Base-by-base conservation (phyloP, 176 grass and related monocot species). In the Oropetium thomaeum region DNA sequence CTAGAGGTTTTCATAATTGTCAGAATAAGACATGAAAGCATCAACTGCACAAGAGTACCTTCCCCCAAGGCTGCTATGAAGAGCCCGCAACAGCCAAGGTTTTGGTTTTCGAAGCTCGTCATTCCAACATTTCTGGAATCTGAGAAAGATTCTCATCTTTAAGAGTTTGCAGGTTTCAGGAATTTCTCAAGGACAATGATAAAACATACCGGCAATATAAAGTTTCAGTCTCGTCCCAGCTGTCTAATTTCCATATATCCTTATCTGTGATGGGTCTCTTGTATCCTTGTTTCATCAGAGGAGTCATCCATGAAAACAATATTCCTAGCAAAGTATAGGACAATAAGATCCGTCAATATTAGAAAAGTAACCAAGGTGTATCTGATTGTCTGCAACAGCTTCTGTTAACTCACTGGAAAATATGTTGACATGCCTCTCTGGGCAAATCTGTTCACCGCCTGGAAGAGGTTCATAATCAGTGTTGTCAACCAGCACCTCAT, bases 221-320 rank as follows among this genome's bases (percentile, higher is more conserved):
- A 78, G 89, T 98, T 86, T 98, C 96, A 33, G 91, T 98, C 67
- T 76, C 86, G 59, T 98, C 96, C 96, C 96, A 98, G 58, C 54
- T 61, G 77, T 98, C 96, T 74, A 98, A 71, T 83, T 98, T 94
- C 96, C 96, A 98, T 40, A 98, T 90, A 93, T 98, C 96, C 82
- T 88, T 98, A 64, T 98, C 84, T 10, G 84, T 92, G 40, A 94
- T 86, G 58, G 91, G 89, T 75, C 64, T 91, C 76, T 52, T 92
- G 74, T 73, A 98, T 65, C 96, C 96, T 94, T 92, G 96, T 88
- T 86, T 84, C 89, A 98, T 94, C 64, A 98, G 75, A 81, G 91
- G 96, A 69, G 96, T 98, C 76, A 98, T 92, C 96, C 96, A 98
- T 69, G 91, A 86, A 98, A 98, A 98, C 5, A 94, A 71, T 87